Base-by-base conservation (phyloP, 306 rosid species). In the Acacia confusa region DNA sequence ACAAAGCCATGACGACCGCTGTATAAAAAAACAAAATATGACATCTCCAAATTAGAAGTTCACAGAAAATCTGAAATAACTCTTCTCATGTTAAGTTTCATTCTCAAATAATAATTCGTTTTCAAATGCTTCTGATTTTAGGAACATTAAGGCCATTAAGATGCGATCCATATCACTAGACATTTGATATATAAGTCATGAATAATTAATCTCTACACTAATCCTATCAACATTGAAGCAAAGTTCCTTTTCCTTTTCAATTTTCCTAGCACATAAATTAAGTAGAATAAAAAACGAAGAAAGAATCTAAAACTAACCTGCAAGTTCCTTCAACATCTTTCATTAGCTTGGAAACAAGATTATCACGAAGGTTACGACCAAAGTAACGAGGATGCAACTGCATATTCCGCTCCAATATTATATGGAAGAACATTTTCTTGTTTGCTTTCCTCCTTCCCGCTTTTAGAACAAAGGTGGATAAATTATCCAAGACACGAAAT, bases 241-340 rank as follows among this genome's bases (percentile, higher is more conserved):
- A 50, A 30, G 76, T 48, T 30, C 13, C 19, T 1, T 24, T 38
- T 64, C 75, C 34, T 24, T 80, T 22, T 24, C 22, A 16, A 30
- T 19, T 83, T 57, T 48, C 30, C 20, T 30, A 24, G 3, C 78
- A 34, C 4, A 34, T 14, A 25, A 53, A 17, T 63, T 60, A 47
- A 1, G 60, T 38, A 15, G 25, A 40, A 48, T 44, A 53, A 82
- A 13, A 53, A 30, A 45, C 30, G 60, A 52, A 79, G 16, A 52
- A 75, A 24, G 11, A 11, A 7, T 55, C 4, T 14, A 24, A 55
- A 40, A 73, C 11, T 19, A 34, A 94, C 98, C 97, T 92, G 95
- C 99, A 95, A 75, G 97, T 95, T 73, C 99, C 98, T 84, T 95
- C 99, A 1, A 95, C 98, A 81, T 93, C 99, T 88, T 95, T 95